Conservation (phyloP, 176 grass and related monocot genomes). For the Ensete glaucum region DNA sequence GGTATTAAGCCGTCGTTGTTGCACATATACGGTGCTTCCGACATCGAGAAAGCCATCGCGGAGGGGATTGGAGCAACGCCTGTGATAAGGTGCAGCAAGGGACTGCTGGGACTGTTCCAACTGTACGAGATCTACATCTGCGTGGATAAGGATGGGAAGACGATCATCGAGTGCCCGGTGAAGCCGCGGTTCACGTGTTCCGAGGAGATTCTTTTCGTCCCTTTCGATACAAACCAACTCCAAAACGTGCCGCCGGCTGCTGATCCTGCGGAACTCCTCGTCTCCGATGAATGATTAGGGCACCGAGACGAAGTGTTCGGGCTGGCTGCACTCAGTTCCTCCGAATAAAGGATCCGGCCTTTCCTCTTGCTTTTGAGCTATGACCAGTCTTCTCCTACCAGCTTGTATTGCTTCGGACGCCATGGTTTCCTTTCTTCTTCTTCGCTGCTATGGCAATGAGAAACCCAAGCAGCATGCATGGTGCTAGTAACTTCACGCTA, state of each 20-base stretch:
- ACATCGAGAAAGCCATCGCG: slow-evolving; percentile 23
- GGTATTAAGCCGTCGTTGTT: slow-evolving; percentile 23
- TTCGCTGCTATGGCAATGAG: too few relatives aligned
- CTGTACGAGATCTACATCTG: slow-evolving; percentile 36
- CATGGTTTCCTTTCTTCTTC: too few relatives aligned
- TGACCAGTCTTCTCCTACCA: too few relatives aligned
- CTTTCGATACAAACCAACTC: slow-evolving; percentile 1
- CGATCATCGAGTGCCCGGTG: slow-evolving; percentile 34
- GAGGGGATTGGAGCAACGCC: neutral
- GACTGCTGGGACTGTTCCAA: slow-evolving; percentile 27
- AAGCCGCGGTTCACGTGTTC: slow-evolving; percentile 21
- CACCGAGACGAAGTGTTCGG: too few relatives aligned
- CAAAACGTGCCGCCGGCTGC: neutral
- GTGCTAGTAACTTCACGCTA: too few relatives aligned
- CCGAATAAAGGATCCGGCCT: too few relatives aligned
- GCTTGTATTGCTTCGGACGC: too few relatives aligned
- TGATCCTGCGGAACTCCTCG: neutral
- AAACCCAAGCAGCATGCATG: too few relatives aligned
- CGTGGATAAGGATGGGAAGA: slow-evolving; percentile 22
- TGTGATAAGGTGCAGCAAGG: neutral
- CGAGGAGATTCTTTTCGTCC: slow-evolving; percentile 19
- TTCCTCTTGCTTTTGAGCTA: too few relatives aligned
- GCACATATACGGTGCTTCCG: slow-evolving; percentile 15
- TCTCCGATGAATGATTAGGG: neutral
- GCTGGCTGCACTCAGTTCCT: too few relatives aligned